Percentiles rank a stretch among this genome's conserved stretches.
phyloP scores from a whole-genome alignment of 257 asterid species.

The Primulina huaijiensis region DNA sequence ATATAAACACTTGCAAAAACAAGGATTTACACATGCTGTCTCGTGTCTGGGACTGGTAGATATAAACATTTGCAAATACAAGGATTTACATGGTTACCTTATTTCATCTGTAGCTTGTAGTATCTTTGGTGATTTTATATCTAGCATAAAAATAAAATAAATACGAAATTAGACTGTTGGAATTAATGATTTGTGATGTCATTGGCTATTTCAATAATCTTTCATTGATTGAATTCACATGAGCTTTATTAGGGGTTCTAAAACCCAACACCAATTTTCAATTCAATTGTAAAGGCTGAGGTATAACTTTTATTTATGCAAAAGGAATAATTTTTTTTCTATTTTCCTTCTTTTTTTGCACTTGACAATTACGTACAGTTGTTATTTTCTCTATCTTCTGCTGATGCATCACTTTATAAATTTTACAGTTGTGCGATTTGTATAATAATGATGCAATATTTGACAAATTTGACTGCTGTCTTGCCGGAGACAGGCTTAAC shows the following conservation, averaged over 20 bases:
- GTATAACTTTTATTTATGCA: not conserved
- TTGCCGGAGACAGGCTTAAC: slow-evolving; percentile 56
- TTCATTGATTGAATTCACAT: too few species aligned
- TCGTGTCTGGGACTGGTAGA: not conserved
- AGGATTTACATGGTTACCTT: not conserved
- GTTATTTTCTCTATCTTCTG: slow-evolving; percentile 2
- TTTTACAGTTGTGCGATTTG: slow-evolving; percentile 58
- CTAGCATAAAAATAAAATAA: not conserved
- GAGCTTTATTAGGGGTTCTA: too few species aligned
- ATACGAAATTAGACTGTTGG: too few species aligned
- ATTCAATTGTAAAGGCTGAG: not conserved
- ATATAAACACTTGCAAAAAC: not conserved
- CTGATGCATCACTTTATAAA: slow-evolving; percentile 28
- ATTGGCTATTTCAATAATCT: too few species aligned
- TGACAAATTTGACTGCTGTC: slow-evolving; percentile 71
- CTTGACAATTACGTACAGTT: slow-evolving; percentile 6
- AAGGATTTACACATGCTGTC: too few species aligned
- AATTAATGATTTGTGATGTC: too few species aligned
- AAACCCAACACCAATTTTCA: too few species aligned
- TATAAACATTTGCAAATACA: not conserved
- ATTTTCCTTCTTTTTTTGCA: slow-evolving; percentile 10
- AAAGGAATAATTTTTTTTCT: not conserved
- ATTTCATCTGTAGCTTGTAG: not conserved
- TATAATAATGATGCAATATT: slow-evolving; percentile 71
- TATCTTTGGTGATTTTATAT: not conserved